Evolutionary conservation across 306 rosid species (phyloP), one percentile per base, ranked within the genome.

Genomic region (Alnus glutinosa): DNA sequence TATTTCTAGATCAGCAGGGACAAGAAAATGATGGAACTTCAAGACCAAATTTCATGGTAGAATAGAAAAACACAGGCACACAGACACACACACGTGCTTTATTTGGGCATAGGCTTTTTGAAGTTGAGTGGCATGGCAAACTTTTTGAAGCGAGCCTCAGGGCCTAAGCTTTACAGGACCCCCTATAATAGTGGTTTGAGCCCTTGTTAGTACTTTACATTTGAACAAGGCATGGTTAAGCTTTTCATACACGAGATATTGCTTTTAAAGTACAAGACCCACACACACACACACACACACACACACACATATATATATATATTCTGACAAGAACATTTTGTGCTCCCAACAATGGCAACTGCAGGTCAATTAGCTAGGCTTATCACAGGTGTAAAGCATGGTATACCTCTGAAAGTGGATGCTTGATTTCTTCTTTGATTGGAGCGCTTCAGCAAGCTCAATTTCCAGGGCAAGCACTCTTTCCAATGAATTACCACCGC

Each of bases 401-500:
- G 69, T 61, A 78, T 93, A 96, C 99, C 99, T 96, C 83, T 96
- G 96, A 83, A 93, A 91, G 76, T 90, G 94, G 78, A 87, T 28
- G 83, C 76, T 85, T 39, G 97, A 81, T 82, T 85, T 88, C 86
- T 90, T 93, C 89, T 91, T 92, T 78, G 89, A 83, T 87, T 85
- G 94, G 87, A 96, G 86, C 10, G 96, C 85, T 86, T 90, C 97
- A 39, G 98, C 99, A 62, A 96, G 97, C 83, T 96, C 98, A 57
- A 93, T 86, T 87, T 93, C 99, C 83, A 96, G 83, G 77, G 99
- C 96, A 71, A 96, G 97, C 54, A 93, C 98, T 80, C 98, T 89
- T 85, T 96, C 99, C 71, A 96, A 78, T 52, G 99, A 94, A 88
- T 91, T 93, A 76, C 99, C 96, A 44, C 89, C 63, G 81, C 72